These are phyloP conservation scores for Cryphonectria naterciae DNA, from an alignment of 2,329 filamentous ascomycete genomes.

Conservation along the genomic window DNA sequence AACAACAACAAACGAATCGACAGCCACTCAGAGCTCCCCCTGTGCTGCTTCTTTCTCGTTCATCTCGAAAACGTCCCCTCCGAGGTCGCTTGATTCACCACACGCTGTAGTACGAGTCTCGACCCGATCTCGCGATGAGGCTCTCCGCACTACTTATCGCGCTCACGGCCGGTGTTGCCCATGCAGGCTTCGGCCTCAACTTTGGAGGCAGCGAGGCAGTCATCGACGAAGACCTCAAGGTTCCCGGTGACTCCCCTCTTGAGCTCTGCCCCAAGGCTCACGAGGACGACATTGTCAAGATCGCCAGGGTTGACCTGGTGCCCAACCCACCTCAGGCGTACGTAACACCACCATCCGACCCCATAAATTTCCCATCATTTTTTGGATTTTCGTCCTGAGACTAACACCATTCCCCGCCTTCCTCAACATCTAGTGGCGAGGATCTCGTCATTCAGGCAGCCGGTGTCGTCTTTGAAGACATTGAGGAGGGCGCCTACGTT, in stretches of 20 bases:
- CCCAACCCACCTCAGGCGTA: conserved; percentile 91
- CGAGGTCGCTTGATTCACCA: background rate
- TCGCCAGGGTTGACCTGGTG: conserved; percentile 76
- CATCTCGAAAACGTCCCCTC: background rate
- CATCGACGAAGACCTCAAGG: conserved; percentile 59
- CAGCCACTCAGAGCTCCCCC: background rate
- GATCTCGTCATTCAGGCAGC: conserved; percentile 77
- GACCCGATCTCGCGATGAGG: conserved; percentile 41
- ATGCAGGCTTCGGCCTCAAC: conserved; percentile 46
- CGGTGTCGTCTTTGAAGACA: conserved; percentile 72
- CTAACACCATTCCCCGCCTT: background rate
- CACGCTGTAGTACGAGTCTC: conserved; percentile 13
- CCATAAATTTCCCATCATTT: conserved; percentile 7
- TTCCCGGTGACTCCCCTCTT: conserved; percentile 86
- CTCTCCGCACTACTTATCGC: conserved; percentile 48
- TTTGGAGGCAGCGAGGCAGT: conserved; percentile 54
- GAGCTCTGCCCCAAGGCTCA: conserved; percentile 74
- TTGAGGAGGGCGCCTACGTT: conserved; percentile 81
- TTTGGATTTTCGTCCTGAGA: background rate
- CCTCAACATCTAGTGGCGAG: conserved; percentile 63
- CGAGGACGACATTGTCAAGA: conserved; percentile 69
- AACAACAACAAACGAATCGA: conserved; percentile 3
- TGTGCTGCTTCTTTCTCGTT: no score
- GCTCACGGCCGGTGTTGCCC: conserved; percentile 50
- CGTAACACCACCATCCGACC: conserved; percentile 42